Conservation (phyloP, 768 basidiomycete species). For the Lactarius evosmus region DNA sequence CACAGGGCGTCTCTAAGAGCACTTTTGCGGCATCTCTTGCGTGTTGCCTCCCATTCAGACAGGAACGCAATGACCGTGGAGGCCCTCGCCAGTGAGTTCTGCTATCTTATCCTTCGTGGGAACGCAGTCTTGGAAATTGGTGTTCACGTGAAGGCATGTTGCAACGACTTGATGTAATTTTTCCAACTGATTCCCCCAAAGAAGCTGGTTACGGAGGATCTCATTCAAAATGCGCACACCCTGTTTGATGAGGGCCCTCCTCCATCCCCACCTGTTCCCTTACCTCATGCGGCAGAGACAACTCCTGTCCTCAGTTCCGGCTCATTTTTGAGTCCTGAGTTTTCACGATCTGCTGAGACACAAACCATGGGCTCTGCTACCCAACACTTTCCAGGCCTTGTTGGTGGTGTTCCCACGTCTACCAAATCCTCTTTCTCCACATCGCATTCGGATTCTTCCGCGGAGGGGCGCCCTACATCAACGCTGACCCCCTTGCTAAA, state of each 20-base stretch:
- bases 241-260: not conserved
- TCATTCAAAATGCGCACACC: not conserved
- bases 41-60: not conserved
- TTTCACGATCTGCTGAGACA: not conserved
- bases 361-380: not conserved
- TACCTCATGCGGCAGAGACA: not conserved
- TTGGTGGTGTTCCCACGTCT: not conserved
- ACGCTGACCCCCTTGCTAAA: not conserved
- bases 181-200: not conserved
- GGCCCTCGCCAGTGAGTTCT: not conserved
- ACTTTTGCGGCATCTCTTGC: not conserved
- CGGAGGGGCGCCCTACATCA: not conserved
- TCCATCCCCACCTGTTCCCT: no score
- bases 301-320: not conserved
- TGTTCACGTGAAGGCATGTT: not conserved
- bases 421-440: not conserved
- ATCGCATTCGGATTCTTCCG: not conserved
- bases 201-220: not conserved
- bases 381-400: no score
- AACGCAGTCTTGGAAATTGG: not conserved
- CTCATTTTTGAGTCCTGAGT: not conserved
- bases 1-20: not conserved
- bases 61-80: not conserved
- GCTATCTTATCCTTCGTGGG: not conserved
- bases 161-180: not conserved